phyloP scores from a whole-genome alignment of 768 basidiomycete species.

The Clavaria fumosa region DNA sequence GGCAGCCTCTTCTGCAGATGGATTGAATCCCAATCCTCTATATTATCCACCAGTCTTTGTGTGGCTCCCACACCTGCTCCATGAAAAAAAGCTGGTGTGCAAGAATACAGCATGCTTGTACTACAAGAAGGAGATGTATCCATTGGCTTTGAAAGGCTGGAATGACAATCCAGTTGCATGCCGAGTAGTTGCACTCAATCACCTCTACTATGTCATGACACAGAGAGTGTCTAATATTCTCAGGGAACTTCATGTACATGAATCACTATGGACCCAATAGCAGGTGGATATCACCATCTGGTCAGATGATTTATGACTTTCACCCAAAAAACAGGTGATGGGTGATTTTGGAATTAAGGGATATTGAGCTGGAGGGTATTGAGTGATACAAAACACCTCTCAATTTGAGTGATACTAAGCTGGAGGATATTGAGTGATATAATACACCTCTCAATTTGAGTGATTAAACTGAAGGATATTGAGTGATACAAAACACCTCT shows the following conservation, averaged over 20 bases:
- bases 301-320: too few species aligned
- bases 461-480: too few species aligned
- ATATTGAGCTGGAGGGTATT: too few species aligned
- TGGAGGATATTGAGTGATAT: too few species aligned
- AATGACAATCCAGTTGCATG: conserved; percentile 10
- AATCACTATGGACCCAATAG: conserved; percentile 7
- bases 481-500: too few species aligned
- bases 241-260: conserved; percentile 9
- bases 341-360: too few species aligned
- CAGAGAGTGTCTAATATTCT: conserved; percentile 3
- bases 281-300: not conserved
- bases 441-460: too few species aligned
- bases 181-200: conserved; percentile 9
- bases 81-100: not conserved
- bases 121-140: conserved; percentile 3
- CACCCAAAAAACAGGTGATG: too few species aligned
- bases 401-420: too few species aligned
- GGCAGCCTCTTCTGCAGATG: not conserved
- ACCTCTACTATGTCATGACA: conserved; percentile 11
- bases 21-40: conserved; percentile 1
- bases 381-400: too few species aligned
- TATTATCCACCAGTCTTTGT: conserved; percentile 7
- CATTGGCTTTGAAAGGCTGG: conserved; percentile 10
- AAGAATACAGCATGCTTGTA: not conserved
- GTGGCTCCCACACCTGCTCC: conserved; percentile 6